These are phyloP conservation scores for Cercospora nicotianae DNA, from an alignment of 2,329 filamentous ascomycete genomes.

Conservation along the genomic window DNA sequence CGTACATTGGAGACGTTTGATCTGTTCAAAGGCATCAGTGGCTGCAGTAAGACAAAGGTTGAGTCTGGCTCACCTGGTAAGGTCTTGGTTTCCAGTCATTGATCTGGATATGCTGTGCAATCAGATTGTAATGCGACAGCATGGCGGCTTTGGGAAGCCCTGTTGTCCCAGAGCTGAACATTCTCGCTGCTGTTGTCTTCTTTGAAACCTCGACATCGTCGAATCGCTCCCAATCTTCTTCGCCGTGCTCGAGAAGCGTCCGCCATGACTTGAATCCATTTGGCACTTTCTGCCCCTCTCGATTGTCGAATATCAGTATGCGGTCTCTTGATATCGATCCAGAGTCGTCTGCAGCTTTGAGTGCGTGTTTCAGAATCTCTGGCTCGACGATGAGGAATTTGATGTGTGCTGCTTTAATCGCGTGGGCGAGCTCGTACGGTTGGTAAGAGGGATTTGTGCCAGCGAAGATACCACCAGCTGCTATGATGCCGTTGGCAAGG, in stretches of 20 bases:
- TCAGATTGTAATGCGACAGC: slow-evolving; percentile 58
- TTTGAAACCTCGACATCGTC: slow-evolving; percentile 43
- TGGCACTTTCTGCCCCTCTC: slow-evolving; percentile 28
- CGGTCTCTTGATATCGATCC: slow-evolving; percentile 40
- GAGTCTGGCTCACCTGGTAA: slow-evolving; percentile 15
- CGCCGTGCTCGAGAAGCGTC: slow-evolving; percentile 44
- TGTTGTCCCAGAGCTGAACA: slow-evolving; percentile 60
- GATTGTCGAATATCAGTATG: slow-evolving; percentile 45
- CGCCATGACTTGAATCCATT: slow-evolving; percentile 28
- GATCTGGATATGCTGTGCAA: slow-evolving; percentile 53
- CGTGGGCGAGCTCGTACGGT: slow-evolving; percentile 36
- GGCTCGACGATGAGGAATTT: slow-evolving; percentile 37
- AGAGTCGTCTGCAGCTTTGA: slow-evolving; percentile 42
- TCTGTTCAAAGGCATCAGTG: slow-evolving; percentile 25
- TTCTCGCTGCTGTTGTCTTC: slow-evolving; percentile 50
- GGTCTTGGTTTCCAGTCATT: slow-evolving; percentile 40
- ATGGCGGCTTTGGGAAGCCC: slow-evolving; percentile 57
- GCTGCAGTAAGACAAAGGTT: background rate
- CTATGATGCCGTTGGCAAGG: slow-evolving; percentile 32
- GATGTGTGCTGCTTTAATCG: slow-evolving; percentile 33
- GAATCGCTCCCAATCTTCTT: slow-evolving; percentile 51
- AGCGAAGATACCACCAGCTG: slow-evolving; percentile 38
- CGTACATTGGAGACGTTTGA: slow-evolving; percentile 44
- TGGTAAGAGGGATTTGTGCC: slow-evolving; percentile 42
- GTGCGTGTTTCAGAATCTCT: slow-evolving; percentile 34